Conservation (phyloP, 2,329 filamentous ascomycete species). For the Colletotrichum sp. region DNA sequence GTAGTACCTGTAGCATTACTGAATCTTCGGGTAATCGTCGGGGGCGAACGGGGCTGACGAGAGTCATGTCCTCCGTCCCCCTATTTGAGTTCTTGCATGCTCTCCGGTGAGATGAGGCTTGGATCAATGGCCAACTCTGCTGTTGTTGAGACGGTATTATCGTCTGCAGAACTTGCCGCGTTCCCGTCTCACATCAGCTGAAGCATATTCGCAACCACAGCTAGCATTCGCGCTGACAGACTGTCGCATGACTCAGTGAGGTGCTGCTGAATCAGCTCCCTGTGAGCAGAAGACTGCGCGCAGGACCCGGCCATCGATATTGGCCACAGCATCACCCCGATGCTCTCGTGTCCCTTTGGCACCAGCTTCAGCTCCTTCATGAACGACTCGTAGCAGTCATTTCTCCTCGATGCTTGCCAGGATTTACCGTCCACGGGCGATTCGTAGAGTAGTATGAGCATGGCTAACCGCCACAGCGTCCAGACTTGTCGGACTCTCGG, state of each 20-base stretch:
- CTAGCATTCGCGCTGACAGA: neutral
- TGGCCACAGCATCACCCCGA: neutral
- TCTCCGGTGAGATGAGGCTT: neutral
- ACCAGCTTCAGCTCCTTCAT: neutral
- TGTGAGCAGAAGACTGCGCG: neutral
- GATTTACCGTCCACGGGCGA: neutral
- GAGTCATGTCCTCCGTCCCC: neutral
- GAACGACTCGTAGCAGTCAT: neutral
- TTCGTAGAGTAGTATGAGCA: neutral
- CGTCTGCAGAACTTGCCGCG: neutral
- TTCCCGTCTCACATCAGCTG: neutral
- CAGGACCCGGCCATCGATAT: neutral
- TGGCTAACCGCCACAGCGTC: neutral
- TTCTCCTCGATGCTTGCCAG: neutral
- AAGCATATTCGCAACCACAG: neutral
- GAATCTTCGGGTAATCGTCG: neutral
- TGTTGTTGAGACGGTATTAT: too few relatives aligned
- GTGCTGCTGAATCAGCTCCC: neutral
- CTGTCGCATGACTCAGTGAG: neutral
- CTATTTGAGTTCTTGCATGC: neutral
- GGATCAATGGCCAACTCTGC: neutral
- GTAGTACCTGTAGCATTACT: neutral
- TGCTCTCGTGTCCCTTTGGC: neutral
- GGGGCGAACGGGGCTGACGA: neutral
- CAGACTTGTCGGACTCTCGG: neutral